Evolutionary conservation across 2,329 filamentous ascomycete species (phyloP).

Genomic region (Claviceps capensis): DNA sequence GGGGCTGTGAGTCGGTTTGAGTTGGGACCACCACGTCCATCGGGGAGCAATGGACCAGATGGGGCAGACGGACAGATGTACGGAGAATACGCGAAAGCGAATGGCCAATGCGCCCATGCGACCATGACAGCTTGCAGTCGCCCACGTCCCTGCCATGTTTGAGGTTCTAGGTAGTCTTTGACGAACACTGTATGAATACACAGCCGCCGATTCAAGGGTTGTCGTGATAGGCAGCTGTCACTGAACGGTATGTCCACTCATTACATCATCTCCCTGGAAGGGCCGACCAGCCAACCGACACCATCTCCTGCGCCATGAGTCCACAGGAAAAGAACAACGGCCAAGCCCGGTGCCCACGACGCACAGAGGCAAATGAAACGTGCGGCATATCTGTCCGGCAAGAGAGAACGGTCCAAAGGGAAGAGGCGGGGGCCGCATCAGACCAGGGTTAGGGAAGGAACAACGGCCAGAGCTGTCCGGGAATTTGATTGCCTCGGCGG

Average conservation of each 20-base stretch:
- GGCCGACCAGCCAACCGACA: not conserved
- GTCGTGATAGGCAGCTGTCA: no score
- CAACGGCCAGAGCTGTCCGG: not conserved
- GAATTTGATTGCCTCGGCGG: not conserved
- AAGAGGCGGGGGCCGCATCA: not conserved
- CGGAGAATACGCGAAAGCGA: no score
- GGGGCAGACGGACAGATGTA: no score
- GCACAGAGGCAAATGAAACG: not conserved
- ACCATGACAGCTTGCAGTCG: no score
- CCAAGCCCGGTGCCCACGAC: not conserved
- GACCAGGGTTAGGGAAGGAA: not conserved
- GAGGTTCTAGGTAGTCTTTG: no score
- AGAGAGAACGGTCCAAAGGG: not conserved
- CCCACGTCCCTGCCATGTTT: no score
- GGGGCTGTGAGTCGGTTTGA: not conserved
- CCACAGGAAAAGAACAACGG: not conserved
- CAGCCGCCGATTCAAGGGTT: no score
- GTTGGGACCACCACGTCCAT: not conserved
- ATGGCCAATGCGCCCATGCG: no score
- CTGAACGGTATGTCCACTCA: no score
- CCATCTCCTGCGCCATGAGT: constrained; percentile 1
- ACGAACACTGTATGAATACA: no score
- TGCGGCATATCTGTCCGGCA: not conserved
- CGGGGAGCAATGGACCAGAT: not conserved
- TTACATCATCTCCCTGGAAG: no score